Evolutionary conservation across 1,284 basidiomycete species (phyloP), one percentile per base, ranked within the genome.

Genomic region (Pisolithus thermaeus): DNA sequence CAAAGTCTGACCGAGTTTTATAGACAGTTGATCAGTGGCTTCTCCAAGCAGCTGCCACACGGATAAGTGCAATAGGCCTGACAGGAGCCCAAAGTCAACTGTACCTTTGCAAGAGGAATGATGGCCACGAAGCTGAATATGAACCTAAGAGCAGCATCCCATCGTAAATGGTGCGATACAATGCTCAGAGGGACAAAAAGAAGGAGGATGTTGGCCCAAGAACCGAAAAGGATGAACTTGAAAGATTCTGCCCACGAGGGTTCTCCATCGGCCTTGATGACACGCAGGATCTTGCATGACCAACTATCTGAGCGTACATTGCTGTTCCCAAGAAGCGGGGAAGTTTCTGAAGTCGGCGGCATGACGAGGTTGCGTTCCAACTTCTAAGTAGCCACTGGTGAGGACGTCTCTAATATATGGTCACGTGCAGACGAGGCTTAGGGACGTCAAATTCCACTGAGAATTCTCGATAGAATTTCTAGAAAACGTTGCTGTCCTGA

Each of bases 121-220:
- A 96, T 93, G 7, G 91, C 88, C 38, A 92, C 63, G 68, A 95
- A 96, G 54, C 87, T 90, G 64, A 90, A 87, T 6, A 72, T 70
- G 63, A 95, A 96, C n/a, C 89, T 81, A 40, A 87, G 74, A 8
- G 80, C 84, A n/a, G 88, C 87, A 70, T 90, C 87, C 89, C 87
- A 90, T 58, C 82, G 61, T 16, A 79, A 60, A 56, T 76, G 69
- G 65, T 88, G 80, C 36, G 89, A 75, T 20, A 84, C 52, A 44
- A 84, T 70, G 55, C 81, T 80, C 58, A 95, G 70, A 39, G 90
- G 90, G 8, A 91, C 78, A 56, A 86, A 87, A 47, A 93, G 60
- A 47, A 94, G 80, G 46, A 94, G 74, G 44, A 91, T 44, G 66
- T 94, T 95, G 63, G 90, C 64, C 73, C 82, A 94, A 16, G 81